These are phyloP conservation scores for Penicillium expansum DNA, from an alignment of 2,329 filamentous ascomycete genomes.

Conservation along the genomic window DNA sequence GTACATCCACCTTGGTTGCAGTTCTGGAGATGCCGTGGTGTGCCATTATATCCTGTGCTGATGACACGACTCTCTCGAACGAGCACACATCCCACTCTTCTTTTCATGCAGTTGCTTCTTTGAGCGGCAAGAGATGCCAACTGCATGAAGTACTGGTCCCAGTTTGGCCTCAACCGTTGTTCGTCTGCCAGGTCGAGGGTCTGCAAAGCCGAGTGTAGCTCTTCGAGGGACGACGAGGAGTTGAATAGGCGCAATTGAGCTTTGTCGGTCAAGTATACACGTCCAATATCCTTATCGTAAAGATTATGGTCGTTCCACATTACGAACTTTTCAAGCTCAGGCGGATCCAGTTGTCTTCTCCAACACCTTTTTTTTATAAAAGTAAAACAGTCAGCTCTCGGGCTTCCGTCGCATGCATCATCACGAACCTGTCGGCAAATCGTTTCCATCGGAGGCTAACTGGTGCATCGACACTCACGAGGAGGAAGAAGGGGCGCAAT, in stretches of 20 bases:
- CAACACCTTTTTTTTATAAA: conserved; percentile 45
- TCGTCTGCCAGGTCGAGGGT: conserved; percentile 74
- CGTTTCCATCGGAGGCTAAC: conserved; percentile 79
- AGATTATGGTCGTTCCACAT: conserved; percentile 69
- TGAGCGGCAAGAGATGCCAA: conserved; percentile 88
- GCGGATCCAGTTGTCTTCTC: conserved; percentile 48
- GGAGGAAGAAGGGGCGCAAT: conserved; percentile 84
- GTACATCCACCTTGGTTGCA: conserved; percentile 88
- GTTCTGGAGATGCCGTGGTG: conserved; percentile 82
- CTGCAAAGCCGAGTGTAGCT: conserved; percentile 69
- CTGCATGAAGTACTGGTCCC: conserved; percentile 98
- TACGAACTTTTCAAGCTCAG: conserved; percentile 59
- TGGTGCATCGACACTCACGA: conserved; percentile 88
- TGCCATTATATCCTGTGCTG: conserved; percentile 95
- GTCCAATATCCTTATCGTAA: conserved; percentile 63
- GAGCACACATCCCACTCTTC: conserved; percentile 89
- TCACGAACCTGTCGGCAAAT: conserved; percentile 58
- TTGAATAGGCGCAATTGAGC: conserved; percentile 86
- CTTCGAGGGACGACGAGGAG: conserved; percentile 67
- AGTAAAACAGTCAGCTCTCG: neutral
- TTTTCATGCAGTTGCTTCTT: conserved; percentile 96
- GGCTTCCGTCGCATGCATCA: neutral
- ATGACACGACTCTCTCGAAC: conserved; percentile 84
- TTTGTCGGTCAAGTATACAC: conserved; percentile 73
- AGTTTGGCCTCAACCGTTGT: conserved; percentile 78